A percentile compares a stretch with the other conserved stretches of the same genome.
Conservation (phyloP, 2,329 filamentous ascomycete species). For the Xylariaceae sp. region DNA sequence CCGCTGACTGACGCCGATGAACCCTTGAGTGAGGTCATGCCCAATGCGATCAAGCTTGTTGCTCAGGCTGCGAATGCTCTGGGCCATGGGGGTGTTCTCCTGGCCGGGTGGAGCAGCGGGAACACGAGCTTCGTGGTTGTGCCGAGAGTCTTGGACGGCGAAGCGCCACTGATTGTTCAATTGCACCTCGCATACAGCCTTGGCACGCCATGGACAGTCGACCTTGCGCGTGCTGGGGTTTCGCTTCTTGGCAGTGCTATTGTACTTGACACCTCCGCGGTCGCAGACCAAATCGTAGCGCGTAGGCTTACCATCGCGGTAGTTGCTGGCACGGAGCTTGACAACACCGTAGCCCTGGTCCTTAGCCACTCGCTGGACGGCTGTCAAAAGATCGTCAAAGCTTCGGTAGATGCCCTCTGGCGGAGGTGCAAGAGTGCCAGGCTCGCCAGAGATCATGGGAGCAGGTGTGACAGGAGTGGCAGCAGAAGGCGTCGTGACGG, state of each 20-base stretch:
- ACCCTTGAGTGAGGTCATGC: conserved; percentile 52
- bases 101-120: conserved; percentile 51
- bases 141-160: conserved; percentile 54
- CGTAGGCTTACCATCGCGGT: conserved; percentile 59
- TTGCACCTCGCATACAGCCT: conserved; percentile 61
- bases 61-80: conserved; percentile 53
- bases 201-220: conserved; percentile 60
- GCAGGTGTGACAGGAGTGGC: conserved; percentile 24
- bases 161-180: conserved; percentile 63
- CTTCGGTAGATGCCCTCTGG: conserved; percentile 57
- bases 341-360: conserved; percentile 61
- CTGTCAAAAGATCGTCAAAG: conserved; percentile 55
- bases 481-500: conserved; percentile 14
- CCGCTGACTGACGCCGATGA: conserved; percentile 47
- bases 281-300: conserved; percentile 62
- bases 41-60: conserved; percentile 58
- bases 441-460: conserved; percentile 23
- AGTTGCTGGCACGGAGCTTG: conserved; percentile 60
- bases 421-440: conserved; percentile 45
- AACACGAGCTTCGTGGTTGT: conserved; percentile 59
- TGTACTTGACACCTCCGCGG: conserved; percentile 61
- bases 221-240: conserved; percentile 62
- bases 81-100: conserved; percentile 55
- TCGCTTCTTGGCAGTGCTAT: conserved; percentile 61
- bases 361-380: conserved; percentile 57